Conservation (phyloP, 2,329 filamentous ascomycete genomes). For the Venturia carpophila region DNA sequence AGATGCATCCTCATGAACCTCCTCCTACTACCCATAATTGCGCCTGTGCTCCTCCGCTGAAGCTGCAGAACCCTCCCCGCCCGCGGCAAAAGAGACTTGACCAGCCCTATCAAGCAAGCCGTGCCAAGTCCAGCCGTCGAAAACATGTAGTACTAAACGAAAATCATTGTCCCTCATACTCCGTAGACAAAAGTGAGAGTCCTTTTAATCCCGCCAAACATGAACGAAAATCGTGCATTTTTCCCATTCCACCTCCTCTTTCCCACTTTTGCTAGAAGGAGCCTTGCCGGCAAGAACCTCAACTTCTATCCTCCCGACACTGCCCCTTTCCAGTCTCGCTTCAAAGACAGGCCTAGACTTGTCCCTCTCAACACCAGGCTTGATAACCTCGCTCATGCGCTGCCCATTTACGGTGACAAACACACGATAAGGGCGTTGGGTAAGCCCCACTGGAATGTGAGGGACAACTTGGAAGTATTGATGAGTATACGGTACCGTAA, state of each 20-base stretch:
- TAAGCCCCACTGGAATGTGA: constrained; percentile 54
- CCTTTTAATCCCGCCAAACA: constrained; percentile 45
- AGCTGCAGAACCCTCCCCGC: background rate
- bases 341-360: constrained; percentile 65
- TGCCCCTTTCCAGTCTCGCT: constrained; percentile 58
- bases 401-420: constrained; percentile 65
- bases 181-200: background rate
- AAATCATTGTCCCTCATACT: background rate
- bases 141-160: background rate
- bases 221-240: constrained; percentile 70
- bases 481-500: constrained; percentile 60
- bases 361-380: constrained; percentile 35
- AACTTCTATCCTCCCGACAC: constrained; percentile 69
- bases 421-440: constrained; percentile 65
- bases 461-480: constrained; percentile 65
- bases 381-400: constrained; percentile 45
- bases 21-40: constrained; percentile 1
- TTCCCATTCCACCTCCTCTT: constrained; percentile 64
- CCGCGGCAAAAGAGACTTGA: background rate
- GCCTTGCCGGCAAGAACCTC: constrained; percentile 52
- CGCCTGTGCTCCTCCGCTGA: background rate
- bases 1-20: background rate
- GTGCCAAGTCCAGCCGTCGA: background rate
- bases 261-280: constrained; percentile 39
- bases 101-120: background rate